These are phyloP conservation scores for Ophiostoma sp. DNA, from an alignment of 2,329 filamentous ascomycete species.

Conservation along the genomic window DNA sequence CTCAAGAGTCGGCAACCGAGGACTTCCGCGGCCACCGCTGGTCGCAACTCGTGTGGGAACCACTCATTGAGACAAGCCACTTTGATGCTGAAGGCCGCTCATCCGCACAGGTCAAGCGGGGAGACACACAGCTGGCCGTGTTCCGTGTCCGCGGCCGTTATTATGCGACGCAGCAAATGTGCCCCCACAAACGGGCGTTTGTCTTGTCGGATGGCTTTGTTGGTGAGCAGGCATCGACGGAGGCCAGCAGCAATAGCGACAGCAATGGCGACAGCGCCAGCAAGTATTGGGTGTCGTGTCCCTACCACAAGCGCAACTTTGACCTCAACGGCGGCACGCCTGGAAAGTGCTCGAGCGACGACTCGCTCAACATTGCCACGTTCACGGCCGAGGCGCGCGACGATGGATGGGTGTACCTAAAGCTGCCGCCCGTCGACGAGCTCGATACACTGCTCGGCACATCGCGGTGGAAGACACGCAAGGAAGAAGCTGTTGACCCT, in stretches of 20 bases:
- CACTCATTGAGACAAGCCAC: conserved; percentile 68
- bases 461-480: conserved; percentile 73
- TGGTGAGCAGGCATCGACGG: conserved; percentile 56
- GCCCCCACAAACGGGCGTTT: conserved; percentile 87
- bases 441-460: conserved; percentile 78
- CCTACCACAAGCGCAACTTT: conserved; percentile 88
- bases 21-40: conserved; percentile 69
- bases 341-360: conserved; percentile 66
- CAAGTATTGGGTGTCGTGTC: conserved; percentile 81
- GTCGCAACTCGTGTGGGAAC: conserved; percentile 71
- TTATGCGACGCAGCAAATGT: conserved; percentile 92
- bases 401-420: conserved; percentile 78
- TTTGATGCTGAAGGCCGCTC: conserved; percentile 69
- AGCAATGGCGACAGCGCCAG: conserved; percentile 42
- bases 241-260: too few species aligned
- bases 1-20: conserved; percentile 63
- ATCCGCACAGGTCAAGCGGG: conserved; percentile 75
- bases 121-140: conserved; percentile 84
- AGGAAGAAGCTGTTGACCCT: conserved; percentile 55
- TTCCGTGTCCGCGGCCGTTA: conserved; percentile 80
- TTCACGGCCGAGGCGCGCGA: conserved; percentile 72
- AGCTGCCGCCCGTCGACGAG: conserved; percentile 77
- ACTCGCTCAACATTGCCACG: conserved; percentile 76
- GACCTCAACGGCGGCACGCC: conserved; percentile 67
- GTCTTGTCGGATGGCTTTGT: conserved; percentile 84